A percentile compares a stretch with the other conserved stretches of the same genome.
phyloP scores from a whole-genome alignment of 1,139 yeast genomes.

The Scheffersomyces insectosa region DNA sequence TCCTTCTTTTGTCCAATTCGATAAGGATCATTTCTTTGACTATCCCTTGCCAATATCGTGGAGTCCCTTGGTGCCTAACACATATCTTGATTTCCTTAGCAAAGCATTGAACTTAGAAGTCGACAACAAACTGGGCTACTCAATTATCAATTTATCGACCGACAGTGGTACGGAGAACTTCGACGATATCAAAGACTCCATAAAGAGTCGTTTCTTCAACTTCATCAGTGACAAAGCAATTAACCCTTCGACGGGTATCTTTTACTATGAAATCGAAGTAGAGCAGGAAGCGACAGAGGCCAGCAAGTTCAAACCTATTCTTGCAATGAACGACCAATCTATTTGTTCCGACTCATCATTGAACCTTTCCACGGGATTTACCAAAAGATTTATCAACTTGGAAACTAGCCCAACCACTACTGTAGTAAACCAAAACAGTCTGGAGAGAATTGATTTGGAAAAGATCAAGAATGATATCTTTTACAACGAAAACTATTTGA shows the following conservation, averaged over 20 bases:
- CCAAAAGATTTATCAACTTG: conserved; percentile 25
- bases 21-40: conserved; percentile 24
- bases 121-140: conserved; percentile 28
- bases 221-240: conserved; percentile 39
- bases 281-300: conserved; percentile 32
- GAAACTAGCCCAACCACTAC: conserved; percentile 1
- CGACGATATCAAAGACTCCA: conserved; percentile 4
- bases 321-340: conserved; percentile 35
- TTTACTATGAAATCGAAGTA: conserved; percentile 40
- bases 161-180: neutral
- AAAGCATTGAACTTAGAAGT: conserved; percentile 24
- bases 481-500: conserved; percentile 6
- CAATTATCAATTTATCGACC: conserved; percentile 27
- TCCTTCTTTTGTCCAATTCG: conserved; percentile 29
- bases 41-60: conserved; percentile 43
- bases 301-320: conserved; percentile 33
- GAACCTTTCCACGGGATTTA: conserved; percentile 37
- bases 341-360: conserved; percentile 36
- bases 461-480: conserved; percentile 29
- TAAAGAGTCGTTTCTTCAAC: conserved; percentile 24
- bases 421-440: conserved; percentile 1
- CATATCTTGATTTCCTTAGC: conserved; percentile 22
- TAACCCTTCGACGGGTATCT: conserved; percentile 32
- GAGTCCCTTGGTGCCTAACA: conserved; percentile 36
- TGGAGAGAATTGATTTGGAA: conserved; percentile 28